These are phyloP conservation scores for Actinidia polygama DNA, from an alignment of 179 eudicot genomes.

Conservation along the genomic window DNA sequence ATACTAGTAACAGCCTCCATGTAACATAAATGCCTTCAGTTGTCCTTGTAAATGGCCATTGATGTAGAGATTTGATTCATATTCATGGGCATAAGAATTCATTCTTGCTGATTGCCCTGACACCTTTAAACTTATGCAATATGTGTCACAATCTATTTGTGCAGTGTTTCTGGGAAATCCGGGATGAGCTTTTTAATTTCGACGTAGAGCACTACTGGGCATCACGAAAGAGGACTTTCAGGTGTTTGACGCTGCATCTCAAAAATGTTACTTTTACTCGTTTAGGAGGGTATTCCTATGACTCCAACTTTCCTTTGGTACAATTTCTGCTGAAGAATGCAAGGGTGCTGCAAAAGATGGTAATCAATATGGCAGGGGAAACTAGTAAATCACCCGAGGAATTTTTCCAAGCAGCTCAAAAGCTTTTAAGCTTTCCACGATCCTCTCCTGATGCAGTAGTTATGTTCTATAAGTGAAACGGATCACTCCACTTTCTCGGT, in stretches of 20 bases:
- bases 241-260: background rate
- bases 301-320: background rate
- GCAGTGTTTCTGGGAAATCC: background rate
- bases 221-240: background rate
- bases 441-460: conserved; percentile 11
- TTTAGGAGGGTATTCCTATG: background rate
- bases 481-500: background rate
- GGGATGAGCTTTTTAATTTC: background rate
- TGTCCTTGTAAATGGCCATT: background rate
- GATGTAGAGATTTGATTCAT: background rate
- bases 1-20: too few species aligned
- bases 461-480: background rate
- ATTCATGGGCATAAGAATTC: background rate
- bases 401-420: background rate
- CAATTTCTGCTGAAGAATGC: conserved; percentile 16
- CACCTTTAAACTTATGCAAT: background rate
- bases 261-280: background rate
- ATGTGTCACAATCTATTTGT: background rate
- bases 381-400: background rate
- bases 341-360: background rate
- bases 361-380: background rate
- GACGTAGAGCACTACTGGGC: background rate
- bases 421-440: conserved; percentile 14
- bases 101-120: too few species aligned
- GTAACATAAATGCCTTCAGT: background rate